Evolutionary conservation across 2,329 filamentous ascomycete species (phyloP).

Genomic region (Fusarium sp.): DNA sequence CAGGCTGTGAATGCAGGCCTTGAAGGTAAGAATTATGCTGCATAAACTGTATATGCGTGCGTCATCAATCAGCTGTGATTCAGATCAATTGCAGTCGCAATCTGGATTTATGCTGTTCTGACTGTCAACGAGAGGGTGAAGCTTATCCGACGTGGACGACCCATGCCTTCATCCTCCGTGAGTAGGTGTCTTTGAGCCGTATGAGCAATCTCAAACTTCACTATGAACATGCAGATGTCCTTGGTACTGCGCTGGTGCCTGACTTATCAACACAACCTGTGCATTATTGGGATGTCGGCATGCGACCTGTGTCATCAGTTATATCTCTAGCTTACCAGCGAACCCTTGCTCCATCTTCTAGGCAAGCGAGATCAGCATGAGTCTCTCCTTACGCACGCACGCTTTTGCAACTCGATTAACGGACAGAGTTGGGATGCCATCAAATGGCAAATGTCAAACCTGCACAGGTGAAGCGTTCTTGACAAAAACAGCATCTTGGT

Average conservation of each 20-base stretch:
- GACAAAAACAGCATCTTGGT: conserved; percentile 44
- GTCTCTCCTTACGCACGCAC: conserved; percentile 25
- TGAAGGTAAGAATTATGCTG: background rate
- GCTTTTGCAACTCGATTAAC: background rate
- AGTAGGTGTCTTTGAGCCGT: background rate
- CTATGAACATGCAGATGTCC: background rate
- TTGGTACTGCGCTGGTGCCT: background rate
- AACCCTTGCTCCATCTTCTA: conserved; percentile 47
- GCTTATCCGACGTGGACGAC: background rate
- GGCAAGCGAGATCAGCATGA: conserved; percentile 40
- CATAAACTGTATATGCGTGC: background rate
- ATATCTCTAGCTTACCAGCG: conserved; percentile 48
- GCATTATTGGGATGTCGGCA: conserved; percentile 44
- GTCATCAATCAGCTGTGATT: background rate
- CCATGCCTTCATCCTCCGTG: no score
- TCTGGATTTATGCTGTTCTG: background rate
- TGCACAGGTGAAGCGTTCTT: conserved; percentile 34
- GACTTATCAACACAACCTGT: conserved; percentile 26
- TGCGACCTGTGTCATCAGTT: conserved; percentile 36
- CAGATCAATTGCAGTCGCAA: background rate
- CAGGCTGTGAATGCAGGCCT: background rate
- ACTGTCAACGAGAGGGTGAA: background rate
- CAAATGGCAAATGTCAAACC: conserved; percentile 36
- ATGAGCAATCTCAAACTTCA: background rate
- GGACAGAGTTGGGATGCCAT: background rate